Conservation (phyloP, 768 basidiomycete species). For the Paxillus involutus region DNA sequence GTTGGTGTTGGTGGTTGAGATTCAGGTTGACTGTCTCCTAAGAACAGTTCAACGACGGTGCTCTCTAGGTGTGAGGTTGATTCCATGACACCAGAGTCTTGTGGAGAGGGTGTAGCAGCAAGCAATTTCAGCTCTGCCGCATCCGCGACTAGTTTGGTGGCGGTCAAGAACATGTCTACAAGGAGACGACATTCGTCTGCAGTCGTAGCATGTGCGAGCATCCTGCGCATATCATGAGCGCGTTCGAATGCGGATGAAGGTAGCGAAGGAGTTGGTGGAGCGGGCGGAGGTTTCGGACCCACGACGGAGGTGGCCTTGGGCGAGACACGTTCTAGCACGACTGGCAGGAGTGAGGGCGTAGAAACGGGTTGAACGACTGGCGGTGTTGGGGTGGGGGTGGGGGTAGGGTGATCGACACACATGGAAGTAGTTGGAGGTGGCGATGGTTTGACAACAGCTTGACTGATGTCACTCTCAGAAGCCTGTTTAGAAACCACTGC, state of each 20-base stretch:
- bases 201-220: slow-evolving; percentile 66
- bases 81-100: slow-evolving; percentile 21
- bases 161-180: slow-evolving; percentile 77
- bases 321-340: slow-evolving; percentile 10
- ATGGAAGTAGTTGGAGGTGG: slow-evolving; percentile 6
- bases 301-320: slow-evolving; percentile 10
- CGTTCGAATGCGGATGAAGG: slow-evolving; percentile 39
- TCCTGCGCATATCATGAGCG: slow-evolving; percentile 64
- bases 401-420: background rate
- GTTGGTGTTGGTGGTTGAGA: background rate
- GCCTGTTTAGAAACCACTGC: slow-evolving; percentile 4
- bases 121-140: slow-evolving; percentile 28
- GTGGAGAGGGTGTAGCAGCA: slow-evolving; percentile 36
- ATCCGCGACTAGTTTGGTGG: slow-evolving; percentile 45
- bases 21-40: slow-evolving; percentile 25
- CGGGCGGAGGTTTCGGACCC: slow-evolving; percentile 13
- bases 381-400: background rate
- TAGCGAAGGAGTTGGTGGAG: slow-evolving; percentile 16
- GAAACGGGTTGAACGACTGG: background rate
- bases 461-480: slow-evolving; percentile 8
- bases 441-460: background rate
- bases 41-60: slow-evolving; percentile 49
- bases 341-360: slow-evolving; percentile 1
- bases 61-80: slow-evolving; percentile 39
- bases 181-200: slow-evolving; percentile 85